Base-by-base conservation (phyloP, 2,329 filamentous ascomycete genomes). In the Alternaria burnsii region DNA sequence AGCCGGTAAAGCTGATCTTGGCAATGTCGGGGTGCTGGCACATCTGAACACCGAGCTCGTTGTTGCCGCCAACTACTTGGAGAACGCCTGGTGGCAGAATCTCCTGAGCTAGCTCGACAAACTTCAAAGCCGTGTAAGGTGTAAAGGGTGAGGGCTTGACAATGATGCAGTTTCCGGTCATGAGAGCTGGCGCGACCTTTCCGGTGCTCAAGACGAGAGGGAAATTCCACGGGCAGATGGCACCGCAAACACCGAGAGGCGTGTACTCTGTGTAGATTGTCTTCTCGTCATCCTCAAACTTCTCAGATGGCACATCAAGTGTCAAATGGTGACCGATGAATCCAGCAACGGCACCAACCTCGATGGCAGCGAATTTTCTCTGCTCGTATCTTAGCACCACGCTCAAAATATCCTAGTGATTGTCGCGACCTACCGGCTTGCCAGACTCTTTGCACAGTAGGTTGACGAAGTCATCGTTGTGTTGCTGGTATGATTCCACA, bases 1-100 rank as follows among this genome's bases (percentile, higher is more conserved):
- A 88, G 3, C 88, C 87, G 0, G 88, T 90, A 76, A 90, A 90
- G 65, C 81, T 83, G 71, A 90, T 85, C 80, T 88, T 90, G 58
- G 84, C 81, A 56, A 89, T 83, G 20, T 81, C 85, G 0, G 86
- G 85, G 68, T 90, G 87, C n/a, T 72, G 74, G 0, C 86, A 88
- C 52, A 90, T 73, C 81, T 81, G 82, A 0, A 85, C 86, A 4
- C 88, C 88, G 6, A 90, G 82, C 42, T 81, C 79, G 65, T 89
- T 87, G 52, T 86, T 86, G 7, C 88, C 88, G 52, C 85, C 85
- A 2, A 90, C 75, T 0, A 81, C 84, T 68, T 89, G 87, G 2
- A 90, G 71, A n/a, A 90, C 86, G 40, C 88, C 88, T 0, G 86
- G 83, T 2, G 87, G 87, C 75, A 89, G 86, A 76, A 88, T 79